Evolutionary conservation across 2,329 filamentous ascomycete genomes (phyloP).

Genomic region (Colletotrichum siamense): DNA sequence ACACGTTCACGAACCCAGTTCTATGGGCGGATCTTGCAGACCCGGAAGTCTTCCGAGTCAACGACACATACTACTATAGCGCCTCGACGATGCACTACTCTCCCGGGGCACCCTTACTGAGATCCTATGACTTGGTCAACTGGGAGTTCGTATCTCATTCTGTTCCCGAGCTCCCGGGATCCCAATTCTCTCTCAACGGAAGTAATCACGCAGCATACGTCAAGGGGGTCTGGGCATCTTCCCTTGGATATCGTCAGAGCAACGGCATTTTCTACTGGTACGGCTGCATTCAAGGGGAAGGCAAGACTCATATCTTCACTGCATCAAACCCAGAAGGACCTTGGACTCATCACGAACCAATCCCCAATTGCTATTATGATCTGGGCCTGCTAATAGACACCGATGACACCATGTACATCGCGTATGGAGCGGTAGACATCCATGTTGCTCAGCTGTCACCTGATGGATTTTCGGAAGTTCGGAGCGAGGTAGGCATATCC

Average conservation of each 20-base stretch:
- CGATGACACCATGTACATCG: conserved; percentile 53
- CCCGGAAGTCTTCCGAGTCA: conserved; percentile 53
- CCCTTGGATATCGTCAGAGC: conserved; percentile 44
- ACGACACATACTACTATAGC: conserved; percentile 54
- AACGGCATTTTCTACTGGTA: conserved; percentile 19
- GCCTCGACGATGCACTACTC: conserved; percentile 59
- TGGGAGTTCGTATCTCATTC: conserved; percentile 47
- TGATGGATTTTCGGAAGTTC: conserved; percentile 48
- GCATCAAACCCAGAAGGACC: conserved; percentile 24
- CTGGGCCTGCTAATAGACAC: conserved; percentile 51
- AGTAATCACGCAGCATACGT: conserved; percentile 49
- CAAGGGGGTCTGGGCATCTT: conserved; percentile 61
- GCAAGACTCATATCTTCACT: conserved; percentile 19
- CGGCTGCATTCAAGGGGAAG: conserved; percentile 5
- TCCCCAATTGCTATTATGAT: conserved; percentile 49
- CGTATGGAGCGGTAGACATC: conserved; percentile 46
- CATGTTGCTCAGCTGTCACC: conserved; percentile 46
- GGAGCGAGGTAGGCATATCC: conserved; percentile 29
- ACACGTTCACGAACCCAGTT: conserved; percentile 49
- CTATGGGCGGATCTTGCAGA: conserved; percentile 58
- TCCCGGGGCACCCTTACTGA: conserved; percentile 56
- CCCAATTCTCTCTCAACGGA: conserved; percentile 47
- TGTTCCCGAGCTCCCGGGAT: conserved; percentile 41
- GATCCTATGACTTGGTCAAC: conserved; percentile 56
- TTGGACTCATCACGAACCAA: background rate